Evolutionary conservation across 257 asterid species (phyloP).

Genomic region (Ilex aquifolium): DNA sequence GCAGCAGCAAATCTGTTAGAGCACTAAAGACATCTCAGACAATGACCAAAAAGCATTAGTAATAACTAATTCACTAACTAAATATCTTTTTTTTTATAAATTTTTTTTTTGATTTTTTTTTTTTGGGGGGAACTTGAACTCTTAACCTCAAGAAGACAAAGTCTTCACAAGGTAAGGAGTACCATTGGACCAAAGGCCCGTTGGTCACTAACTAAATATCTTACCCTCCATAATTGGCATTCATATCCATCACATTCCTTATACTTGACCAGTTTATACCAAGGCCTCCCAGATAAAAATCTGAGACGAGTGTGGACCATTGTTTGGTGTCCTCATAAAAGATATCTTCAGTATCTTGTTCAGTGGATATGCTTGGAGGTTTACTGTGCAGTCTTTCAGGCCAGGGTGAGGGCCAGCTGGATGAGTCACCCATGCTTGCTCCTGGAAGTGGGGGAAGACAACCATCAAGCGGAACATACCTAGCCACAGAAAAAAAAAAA

Average conservation of each 20-base stretch:
- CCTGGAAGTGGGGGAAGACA: conserved; percentile 53
- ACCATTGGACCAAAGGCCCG: too few species aligned
- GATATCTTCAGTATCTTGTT: conserved; percentile 49
- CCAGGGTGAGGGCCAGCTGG: conserved; percentile 83
- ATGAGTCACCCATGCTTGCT: conserved; percentile 14
- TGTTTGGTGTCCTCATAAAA: conserved; percentile 64
- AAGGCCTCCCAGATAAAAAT: conserved; percentile 69
- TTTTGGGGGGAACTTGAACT: too few species aligned
- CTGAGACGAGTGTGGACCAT: conserved; percentile 83
- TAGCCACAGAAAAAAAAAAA: conserved; percentile 25
- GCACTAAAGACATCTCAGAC: not conserved
- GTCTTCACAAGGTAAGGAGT: too few species aligned
- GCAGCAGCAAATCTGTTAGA: conserved; percentile 79
- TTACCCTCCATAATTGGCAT: conserved; percentile 96
- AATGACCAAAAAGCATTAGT: not conserved
- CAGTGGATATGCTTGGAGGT: conserved; percentile 55
- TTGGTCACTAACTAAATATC: conserved; percentile 9
- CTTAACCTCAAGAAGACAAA: too few species aligned
- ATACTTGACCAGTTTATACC: conserved; percentile 61
- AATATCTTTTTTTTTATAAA: too few species aligned
- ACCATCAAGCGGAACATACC: conserved; percentile 75
- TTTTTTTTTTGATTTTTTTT: too few species aligned
- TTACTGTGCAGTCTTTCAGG: conserved; percentile 66
- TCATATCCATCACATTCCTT: conserved; percentile 93
- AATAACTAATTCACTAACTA: not conserved